These are phyloP conservation scores for Boletus rufocinnamomeus DNA, from an alignment of 768 basidiomycete genomes.

Conservation along the genomic window DNA sequence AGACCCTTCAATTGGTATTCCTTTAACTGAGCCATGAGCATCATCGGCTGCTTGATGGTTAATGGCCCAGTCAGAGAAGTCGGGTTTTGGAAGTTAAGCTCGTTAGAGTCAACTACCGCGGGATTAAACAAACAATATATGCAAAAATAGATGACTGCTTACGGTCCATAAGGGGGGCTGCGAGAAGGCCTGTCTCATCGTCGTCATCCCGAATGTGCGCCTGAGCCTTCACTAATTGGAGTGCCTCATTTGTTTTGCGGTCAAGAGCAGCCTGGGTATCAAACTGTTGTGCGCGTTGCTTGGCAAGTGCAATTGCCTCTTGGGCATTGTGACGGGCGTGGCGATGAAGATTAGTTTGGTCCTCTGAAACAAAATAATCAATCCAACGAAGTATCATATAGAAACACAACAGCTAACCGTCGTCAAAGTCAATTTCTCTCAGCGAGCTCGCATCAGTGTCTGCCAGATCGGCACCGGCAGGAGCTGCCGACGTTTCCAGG, in stretches of 20 bases:
- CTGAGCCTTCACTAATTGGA: constrained; percentile 62
- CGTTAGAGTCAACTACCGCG: constrained; percentile 83
- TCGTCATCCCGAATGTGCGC: constrained; percentile 43
- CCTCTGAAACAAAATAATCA: constrained; percentile 53
- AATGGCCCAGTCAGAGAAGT: constrained; percentile 83
- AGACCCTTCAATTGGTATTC: constrained; percentile 98
- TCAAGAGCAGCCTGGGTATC: constrained; percentile 82
- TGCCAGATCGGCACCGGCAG: constrained; percentile 59
- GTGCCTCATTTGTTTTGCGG: constrained; percentile 77
- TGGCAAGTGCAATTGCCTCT: constrained; percentile 80
- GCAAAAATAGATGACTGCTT: constrained; percentile 32
- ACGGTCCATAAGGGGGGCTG: constrained; percentile 71
- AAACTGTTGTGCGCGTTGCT: constrained; percentile 78
- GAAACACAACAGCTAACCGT: constrained; percentile 55
- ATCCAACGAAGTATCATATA: not conserved
- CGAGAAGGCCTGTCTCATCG: constrained; percentile 39
- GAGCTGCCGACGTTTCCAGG: constrained; percentile 42
- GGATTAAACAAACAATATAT: constrained; percentile 4
- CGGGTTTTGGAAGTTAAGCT: constrained; percentile 99
- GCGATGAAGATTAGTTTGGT: constrained; percentile 78
- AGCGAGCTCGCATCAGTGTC: constrained; percentile 55
- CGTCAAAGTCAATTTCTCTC: constrained; percentile 86
- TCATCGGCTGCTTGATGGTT: constrained; percentile 88
- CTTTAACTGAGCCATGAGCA: constrained; percentile 95
- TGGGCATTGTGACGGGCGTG: constrained; percentile 91